Evolutionary conservation across 2,329 filamentous ascomycete genomes (phyloP).

Genomic region (Fusarium tanahbumbuense): DNA sequence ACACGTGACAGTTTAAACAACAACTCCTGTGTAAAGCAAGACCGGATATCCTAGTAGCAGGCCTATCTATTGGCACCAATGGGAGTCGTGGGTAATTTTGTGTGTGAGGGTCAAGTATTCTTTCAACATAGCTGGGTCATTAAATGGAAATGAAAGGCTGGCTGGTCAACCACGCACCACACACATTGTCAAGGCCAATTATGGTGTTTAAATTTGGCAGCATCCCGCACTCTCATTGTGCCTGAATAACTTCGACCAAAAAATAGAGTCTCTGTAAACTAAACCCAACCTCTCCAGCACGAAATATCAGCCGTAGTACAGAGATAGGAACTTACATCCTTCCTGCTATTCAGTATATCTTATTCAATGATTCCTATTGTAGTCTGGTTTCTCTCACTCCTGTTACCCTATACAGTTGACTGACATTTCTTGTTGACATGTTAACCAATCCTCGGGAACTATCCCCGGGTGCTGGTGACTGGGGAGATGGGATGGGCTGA

Average conservation of each 20-base stretch:
- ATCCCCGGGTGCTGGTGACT: slow-evolving; percentile 36
- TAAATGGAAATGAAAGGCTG: neutral
- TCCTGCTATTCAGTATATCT: neutral
- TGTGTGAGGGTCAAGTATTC: neutral
- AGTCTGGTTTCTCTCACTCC: neutral
- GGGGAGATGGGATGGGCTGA: slow-evolving; percentile 23
- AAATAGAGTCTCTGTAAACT: neutral
- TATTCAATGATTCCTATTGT: neutral
- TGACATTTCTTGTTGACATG: neutral
- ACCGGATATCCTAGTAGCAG: neutral
- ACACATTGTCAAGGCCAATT: too few relatives aligned
- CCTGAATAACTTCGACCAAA: neutral
- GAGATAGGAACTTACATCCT: neutral
- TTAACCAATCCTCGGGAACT: slow-evolving; percentile 29
- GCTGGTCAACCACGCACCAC: neutral
- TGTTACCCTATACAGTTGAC: slow-evolving; percentile 28
- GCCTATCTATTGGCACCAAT: neutral
- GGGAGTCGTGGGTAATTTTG: neutral
- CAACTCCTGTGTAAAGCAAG: neutral
- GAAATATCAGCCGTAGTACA: neutral
- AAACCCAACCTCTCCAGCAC: neutral
- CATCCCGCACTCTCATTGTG: neutral
- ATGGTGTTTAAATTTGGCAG: neutral
- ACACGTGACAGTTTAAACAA: neutral
- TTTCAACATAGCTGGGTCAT: neutral